These are phyloP conservation scores for Neonectria coccinea DNA, from an alignment of 2,329 filamentous ascomycete genomes.

Conservation along the genomic window DNA sequence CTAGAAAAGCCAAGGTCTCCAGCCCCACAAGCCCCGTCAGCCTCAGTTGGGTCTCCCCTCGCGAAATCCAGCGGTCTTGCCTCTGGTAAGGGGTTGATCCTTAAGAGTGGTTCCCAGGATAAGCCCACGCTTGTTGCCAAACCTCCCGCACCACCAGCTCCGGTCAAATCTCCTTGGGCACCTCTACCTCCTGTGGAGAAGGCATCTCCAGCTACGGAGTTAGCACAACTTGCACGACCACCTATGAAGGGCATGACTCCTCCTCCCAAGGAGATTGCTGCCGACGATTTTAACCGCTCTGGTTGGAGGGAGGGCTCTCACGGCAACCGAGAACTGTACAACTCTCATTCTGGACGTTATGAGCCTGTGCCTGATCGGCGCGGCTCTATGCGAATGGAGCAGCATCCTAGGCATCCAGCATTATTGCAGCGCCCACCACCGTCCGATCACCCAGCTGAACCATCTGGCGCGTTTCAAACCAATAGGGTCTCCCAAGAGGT, in stretches of 20 bases:
- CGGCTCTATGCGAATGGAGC: constrained; percentile 75
- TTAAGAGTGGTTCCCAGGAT: constrained; percentile 73
- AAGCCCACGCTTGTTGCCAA: constrained; percentile 81
- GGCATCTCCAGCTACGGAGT: constrained; percentile 75
- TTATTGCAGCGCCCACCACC: constrained; percentile 80
- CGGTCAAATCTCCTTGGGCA: constrained; percentile 93
- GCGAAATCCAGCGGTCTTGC: constrained; percentile 60
- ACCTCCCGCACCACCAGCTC: constrained; percentile 72
- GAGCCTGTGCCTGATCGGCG: constrained; percentile 88
- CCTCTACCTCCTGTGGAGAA: constrained; percentile 86
- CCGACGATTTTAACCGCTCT: constrained; percentile 90
- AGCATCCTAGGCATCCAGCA: constrained; percentile 76
- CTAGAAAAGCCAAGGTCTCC: constrained; percentile 61
- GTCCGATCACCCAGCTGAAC: constrained; percentile 78
- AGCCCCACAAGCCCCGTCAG: constrained; percentile 54
- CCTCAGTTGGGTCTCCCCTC: constrained; percentile 53
- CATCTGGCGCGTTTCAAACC: constrained; percentile 88
- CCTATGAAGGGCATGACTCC: constrained; percentile 65
- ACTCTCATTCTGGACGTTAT: constrained; percentile 94
- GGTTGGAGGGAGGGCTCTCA: constrained; percentile 80
- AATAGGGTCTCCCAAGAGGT: constrained; percentile 75
- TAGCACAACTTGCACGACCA: constrained; percentile 60
- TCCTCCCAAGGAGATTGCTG: constrained; percentile 82
- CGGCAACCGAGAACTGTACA: constrained; percentile 83
- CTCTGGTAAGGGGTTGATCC: constrained; percentile 70